Base-by-base conservation (phyloP, 345 rosid genomes). In the Populus pruinosa region DNA sequence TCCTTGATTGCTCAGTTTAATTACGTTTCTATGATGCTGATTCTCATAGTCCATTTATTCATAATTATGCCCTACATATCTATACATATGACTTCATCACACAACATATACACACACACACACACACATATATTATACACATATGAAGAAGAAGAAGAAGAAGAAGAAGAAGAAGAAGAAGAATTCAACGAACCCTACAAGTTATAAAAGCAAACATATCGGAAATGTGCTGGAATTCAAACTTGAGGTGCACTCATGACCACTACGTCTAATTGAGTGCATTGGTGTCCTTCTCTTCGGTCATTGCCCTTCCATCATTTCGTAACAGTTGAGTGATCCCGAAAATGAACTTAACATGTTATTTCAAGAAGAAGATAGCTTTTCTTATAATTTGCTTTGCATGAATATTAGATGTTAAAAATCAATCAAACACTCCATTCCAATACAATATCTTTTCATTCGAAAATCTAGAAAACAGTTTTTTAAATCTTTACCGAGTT, bases 151-250 rank as follows among this genome's bases (percentile, higher is more conserved):
- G 16, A 11, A 27, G 35, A 33, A 33, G 35, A 33, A 31, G 35
- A 33, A 33, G 35, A 33, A 33, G 27, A 33, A 33, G 35, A 33
- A 33, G 35, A 33, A 33, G 27, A 6, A 13, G 25, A 69, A 29
- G 17, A 12, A 29, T 36, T 36, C 23, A 67, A 21, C 5, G 2
- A 36, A 67, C 1, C 17, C 23, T 50, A 41, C 5, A 36, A 7
- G 18, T 14, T 9, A n/a, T 17, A 16, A 67, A 82, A 17, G 69
- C 75, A 27, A 68, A 16, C 31, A 38, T 47, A 47, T 65, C 20
- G 69, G 76, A 76, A 78, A 73, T 82, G 86, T 63, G 84, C 81
- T 85, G 87, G 86, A 80, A 39, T 72, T 80, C 39, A 71, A 82
- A 82, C 85, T 78, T 85, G 49, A 47, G 85, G 85, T 63, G 44